Evolutionary conservation across 129 eudicot genomes (phyloP).

Genomic region (Centella asiatica): DNA sequence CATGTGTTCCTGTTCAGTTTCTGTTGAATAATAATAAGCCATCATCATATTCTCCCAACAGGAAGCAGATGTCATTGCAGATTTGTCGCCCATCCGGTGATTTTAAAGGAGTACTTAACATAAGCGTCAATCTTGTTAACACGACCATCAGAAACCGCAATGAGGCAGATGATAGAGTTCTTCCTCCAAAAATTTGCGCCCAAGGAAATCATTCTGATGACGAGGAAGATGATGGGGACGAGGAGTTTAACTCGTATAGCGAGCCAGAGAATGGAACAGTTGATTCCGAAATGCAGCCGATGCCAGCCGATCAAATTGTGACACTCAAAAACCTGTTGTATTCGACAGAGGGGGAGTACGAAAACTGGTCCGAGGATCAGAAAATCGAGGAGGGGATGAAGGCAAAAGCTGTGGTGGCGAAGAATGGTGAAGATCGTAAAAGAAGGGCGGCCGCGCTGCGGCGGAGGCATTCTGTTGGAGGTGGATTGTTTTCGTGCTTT

Average conservation of each 20-base stretch:
- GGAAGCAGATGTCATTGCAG: conserved; percentile 8
- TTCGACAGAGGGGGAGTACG: conserved; percentile 8
- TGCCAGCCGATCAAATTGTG: conserved; percentile 23
- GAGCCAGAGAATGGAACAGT: conserved; percentile 8
- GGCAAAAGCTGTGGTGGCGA: not conserved
- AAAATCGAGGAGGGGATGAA: not conserved
- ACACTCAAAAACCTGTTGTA: conserved; percentile 17
- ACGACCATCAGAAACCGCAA: not conserved
- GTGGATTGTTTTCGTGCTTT: conserved; percentile 33
- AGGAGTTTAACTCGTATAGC: not conserved
- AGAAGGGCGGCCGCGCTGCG: not conserved
- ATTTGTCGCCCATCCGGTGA: conserved; percentile 32
- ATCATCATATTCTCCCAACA: no score
- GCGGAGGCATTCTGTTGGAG: conserved; percentile 10
- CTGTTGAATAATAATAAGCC: conserved; percentile 16
- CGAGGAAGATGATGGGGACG: not conserved
- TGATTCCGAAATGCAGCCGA: conserved; percentile 17
- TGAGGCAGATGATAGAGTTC: not conserved
- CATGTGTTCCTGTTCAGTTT: conserved; percentile 18
- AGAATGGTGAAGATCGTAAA: not conserved
- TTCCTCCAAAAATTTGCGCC: not conserved
- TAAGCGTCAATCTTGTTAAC: conserved; percentile 22
- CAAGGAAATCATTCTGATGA: not conserved
- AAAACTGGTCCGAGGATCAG: not conserved
- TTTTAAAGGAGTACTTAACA: conserved; percentile 19